These are phyloP conservation scores for Ophiocordyceps unilateralis DNA, from an alignment of 2,329 filamentous ascomycete species.

Conservation along the genomic window DNA sequence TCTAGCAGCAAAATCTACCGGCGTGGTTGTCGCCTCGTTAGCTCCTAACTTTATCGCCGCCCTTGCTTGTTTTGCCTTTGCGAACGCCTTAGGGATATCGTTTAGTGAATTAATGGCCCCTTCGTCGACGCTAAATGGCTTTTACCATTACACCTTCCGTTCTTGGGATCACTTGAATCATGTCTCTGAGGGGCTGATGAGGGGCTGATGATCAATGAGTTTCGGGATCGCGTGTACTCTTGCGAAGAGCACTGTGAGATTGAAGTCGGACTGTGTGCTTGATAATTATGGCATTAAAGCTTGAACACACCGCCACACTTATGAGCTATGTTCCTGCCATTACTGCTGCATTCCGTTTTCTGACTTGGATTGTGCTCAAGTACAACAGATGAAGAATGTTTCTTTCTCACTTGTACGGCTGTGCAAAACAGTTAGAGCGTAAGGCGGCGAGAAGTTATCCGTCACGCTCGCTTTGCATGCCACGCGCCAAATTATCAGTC, in stretches of 20 bases:
- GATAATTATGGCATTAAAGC: too few species aligned
- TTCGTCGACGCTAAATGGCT: slow-evolving; percentile 55
- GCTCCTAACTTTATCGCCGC: slow-evolving; percentile 68
- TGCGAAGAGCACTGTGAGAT: background rate
- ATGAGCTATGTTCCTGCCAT: too few species aligned
- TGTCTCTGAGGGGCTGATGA: slow-evolving; percentile 82
- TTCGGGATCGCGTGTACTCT: slow-evolving; percentile 41
- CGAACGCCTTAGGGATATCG: slow-evolving; percentile 81
- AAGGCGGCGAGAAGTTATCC: too few species aligned
- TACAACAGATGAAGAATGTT: too few species aligned
- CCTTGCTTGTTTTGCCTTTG: slow-evolving; percentile 65
- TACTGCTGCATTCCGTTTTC: too few species aligned
- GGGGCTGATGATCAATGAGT: slow-evolving; percentile 89
- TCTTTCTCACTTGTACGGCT: too few species aligned
- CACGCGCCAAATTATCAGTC: too few species aligned
- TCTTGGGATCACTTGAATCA: slow-evolving; percentile 81
- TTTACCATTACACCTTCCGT: slow-evolving; percentile 76
- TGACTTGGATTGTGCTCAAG: too few species aligned
- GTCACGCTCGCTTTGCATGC: too few species aligned
- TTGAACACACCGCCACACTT: too few species aligned
- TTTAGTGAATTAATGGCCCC: slow-evolving; percentile 70
- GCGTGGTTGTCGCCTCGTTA: slow-evolving; percentile 56
- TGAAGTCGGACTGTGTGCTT: too few species aligned
- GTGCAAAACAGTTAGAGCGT: too few species aligned
- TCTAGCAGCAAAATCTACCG: slow-evolving; percentile 70